Conservation (phyloP, 305 asterid genomes). For the Withania somnifera region DNA sequence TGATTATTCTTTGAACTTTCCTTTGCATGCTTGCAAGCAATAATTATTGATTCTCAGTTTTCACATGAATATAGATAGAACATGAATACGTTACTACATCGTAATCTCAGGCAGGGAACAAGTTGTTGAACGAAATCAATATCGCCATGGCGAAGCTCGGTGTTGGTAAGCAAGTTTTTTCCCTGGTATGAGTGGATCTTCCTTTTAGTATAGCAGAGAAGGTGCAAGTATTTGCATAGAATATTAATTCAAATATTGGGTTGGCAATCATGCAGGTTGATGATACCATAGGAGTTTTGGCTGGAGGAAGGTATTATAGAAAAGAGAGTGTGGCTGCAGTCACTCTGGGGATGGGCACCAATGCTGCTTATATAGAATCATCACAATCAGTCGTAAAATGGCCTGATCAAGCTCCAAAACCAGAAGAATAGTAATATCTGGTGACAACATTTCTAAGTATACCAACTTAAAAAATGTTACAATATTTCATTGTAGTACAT, state of each 20-base stretch:
- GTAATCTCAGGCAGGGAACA: slow-evolving; percentile 39
- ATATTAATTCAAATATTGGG: neutral
- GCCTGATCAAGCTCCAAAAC: slow-evolving; percentile 19
- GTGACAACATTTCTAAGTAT: neutral
- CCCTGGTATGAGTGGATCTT: slow-evolving; percentile 30
- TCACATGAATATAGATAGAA: neutral
- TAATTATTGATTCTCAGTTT: neutral
- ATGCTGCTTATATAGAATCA: slow-evolving; percentile 46
- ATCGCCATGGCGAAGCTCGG: slow-evolving; percentile 44
- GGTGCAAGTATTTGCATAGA: neutral
- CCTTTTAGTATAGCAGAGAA: neutral
- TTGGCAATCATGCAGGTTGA: slow-evolving; percentile 30
- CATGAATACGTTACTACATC: neutral
- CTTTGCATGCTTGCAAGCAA: neutral
- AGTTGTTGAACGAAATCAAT: slow-evolving; percentile 40
- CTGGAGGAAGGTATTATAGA: slow-evolving; percentile 73
- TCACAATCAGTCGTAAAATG: slow-evolving; percentile 23
- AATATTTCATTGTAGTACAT: neutral
- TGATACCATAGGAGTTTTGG: slow-evolving; percentile 65
- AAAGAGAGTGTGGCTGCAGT: slow-evolving; percentile 60
- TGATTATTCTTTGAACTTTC: neutral
- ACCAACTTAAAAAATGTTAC: neutral
- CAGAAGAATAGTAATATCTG: slow-evolving; percentile 36
- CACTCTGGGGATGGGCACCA: slow-evolving; percentile 56
- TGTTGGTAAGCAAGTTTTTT: slow-evolving; percentile 41